Base-by-base conservation (phyloP, 75 land plant species). In the Gnetum montanum region DNA sequence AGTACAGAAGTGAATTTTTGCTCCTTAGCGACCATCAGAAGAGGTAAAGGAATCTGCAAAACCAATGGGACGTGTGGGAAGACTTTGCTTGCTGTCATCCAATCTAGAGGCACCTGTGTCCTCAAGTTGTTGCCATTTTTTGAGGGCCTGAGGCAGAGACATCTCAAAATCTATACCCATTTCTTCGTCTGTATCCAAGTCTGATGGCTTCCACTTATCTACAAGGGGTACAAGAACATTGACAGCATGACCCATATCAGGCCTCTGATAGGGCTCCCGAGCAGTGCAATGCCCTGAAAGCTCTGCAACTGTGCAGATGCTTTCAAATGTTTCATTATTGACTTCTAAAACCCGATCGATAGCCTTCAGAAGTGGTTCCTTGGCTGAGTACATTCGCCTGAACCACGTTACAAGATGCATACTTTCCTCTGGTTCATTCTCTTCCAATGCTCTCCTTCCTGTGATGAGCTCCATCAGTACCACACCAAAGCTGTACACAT, bases 171-270 rank as follows among this genome's bases (percentile, higher is more conserved):
- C 96, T 27, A 83, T 83, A 4, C 84, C 96, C 25, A 57, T 57
- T 43, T 58, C 73, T 7, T 90, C 94, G 57, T 83, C 93, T 4
- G 68, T 54, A 1, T 79, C 80, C 15, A 64, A 73, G 19, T 64
- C 67, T 6, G 64, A 10, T 28, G 96, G 96, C 49, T 78, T 86
- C 96, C 96, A 90, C 58, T 82, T 84, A 64, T 90, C 88, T 0
- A 88, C 94, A 35, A 90, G 63, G 8, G 88, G 79, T 20, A 78
- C 67, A 18, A 90, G 58, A 33, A 90, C 88, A 56, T 87, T 88
- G 25, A 90, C 96, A 6, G 77, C 88, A 60, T 90, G 85, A 16
- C 94, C 75, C 93, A 90, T 90, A 47, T 90, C 96, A n/a, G 96
- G 96, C 13, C 96, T 58, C 27, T 90, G 93, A 29, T 50, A 58